Evolutionary conservation across 306 rosid genomes (phyloP), one percentile per base, ranked within the genome.

Genomic region (Phaseolus lunatus): DNA sequence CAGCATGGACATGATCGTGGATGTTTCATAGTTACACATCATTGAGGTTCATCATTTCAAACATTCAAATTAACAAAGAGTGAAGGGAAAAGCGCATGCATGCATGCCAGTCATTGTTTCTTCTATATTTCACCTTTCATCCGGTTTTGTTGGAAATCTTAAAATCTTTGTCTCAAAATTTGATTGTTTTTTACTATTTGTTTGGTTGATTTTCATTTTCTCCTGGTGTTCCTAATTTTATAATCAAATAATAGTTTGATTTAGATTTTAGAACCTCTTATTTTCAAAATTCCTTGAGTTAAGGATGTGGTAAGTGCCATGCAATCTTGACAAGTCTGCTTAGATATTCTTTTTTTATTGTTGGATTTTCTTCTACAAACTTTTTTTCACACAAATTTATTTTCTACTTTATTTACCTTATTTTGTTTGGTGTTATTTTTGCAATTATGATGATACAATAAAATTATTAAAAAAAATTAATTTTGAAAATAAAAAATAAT

Each of bases 81-180:
- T 10, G 4, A 18, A 15, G 24, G 64, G 20, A 16, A 70, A 10
- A 9, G 50, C 18, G 50, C 29, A 43, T 44, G 15, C 69, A 44
- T 37, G 57, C 31, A 61, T 69, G 43, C 41, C 50, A 59, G 43
- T 50, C 41, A 39, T 72, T 52, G 48, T 54, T 56, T 69, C 82
- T 56, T 69, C 82, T 78, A 78, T 69, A 57, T 78, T 69, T 58
- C 33, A 20, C 26, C 70, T 56, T 44, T 69, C 61, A 43, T 56
- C 76, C 81, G 68, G 61, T 41, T 78, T 45, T 19, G 5, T 1
- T 43, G 81, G 69, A 13, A 27, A 27, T 56, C 26, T 56, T 13
- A 14, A 50, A 37, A 22, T 37, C 43, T 73, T 24, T 75, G 8
- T 64, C 72, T 49, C 65, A 4, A 63, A 48, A 13, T 15, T 64